Percentiles rank a stretch among this genome's conserved stretches.
These are phyloP conservation scores for Lotmaria passim DNA, from an alignment of 208 protist genomes.

Conservation along the genomic window DNA sequence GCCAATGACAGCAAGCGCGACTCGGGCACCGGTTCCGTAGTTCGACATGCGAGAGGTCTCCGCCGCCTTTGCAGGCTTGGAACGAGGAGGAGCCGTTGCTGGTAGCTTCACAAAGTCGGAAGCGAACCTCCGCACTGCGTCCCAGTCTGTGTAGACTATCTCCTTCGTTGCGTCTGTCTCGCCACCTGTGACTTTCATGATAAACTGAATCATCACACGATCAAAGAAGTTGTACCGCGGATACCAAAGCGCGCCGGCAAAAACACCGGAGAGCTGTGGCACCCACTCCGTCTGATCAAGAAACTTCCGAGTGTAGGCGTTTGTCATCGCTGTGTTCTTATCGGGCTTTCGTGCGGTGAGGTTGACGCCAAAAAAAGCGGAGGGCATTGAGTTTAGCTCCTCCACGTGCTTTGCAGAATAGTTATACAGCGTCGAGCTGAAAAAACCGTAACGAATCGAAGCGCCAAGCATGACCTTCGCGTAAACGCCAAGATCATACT, in stretches of 20 bases:
- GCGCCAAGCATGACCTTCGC: conserved; percentile 27
- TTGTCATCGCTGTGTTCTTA: conserved; percentile 28
- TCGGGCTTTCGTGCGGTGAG: conserved; percentile 26
- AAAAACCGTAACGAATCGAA: conserved; percentile 25
- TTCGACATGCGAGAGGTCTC: background rate
- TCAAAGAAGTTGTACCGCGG: conserved; percentile 32
- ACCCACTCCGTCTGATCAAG: conserved; percentile 15
- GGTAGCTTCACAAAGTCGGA: background rate
- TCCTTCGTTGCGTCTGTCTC: conserved; percentile 30
- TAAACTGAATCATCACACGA: conserved; percentile 32
- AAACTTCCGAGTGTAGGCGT: conserved; percentile 30
- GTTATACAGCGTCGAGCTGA: conserved; percentile 1
- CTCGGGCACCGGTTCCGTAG: background rate
- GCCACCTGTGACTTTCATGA: conserved; percentile 33
- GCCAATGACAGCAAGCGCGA: background rate
- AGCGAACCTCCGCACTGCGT: conserved; percentile 17
- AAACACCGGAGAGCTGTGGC: conserved; percentile 24
- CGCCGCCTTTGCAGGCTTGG: background rate
- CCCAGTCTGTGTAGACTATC: conserved; percentile 37
- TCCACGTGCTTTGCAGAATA: conserved; percentile 13
- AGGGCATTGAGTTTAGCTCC: conserved; percentile 20
- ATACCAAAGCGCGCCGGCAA: conserved; percentile 35
- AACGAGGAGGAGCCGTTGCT: background rate
- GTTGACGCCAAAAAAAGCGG: conserved; percentile 35
- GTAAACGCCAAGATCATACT: conserved; percentile 19